phyloP scores from a whole-genome alignment of 768 basidiomycete genomes.

The Suillus subaureus region DNA sequence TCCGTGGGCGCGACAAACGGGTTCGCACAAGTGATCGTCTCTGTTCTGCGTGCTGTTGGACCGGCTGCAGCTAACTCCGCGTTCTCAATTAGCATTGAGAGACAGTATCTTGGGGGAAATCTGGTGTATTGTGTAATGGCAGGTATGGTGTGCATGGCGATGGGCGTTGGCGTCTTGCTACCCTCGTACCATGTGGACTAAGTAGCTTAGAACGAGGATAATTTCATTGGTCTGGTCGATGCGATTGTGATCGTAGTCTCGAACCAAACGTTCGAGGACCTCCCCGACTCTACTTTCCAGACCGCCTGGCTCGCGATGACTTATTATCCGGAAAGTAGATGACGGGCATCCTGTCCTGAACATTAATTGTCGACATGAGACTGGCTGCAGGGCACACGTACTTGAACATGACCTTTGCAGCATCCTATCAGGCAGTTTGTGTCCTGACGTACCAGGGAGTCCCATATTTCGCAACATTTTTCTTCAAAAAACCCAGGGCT shows the following conservation, averaged over 20 bases:
- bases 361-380: too few species aligned
- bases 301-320: neutral
- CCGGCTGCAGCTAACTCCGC: slow-evolving; percentile 30
- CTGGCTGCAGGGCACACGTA: too few species aligned
- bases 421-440: neutral
- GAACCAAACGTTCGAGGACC: neutral
- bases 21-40: slow-evolving; percentile 34
- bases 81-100: slow-evolving; percentile 29
- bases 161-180: neutral
- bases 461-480: neutral
- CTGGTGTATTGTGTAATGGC: slow-evolving; percentile 52
- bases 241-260: neutral
- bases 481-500: neutral
- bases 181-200: neutral
- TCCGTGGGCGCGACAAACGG: slow-evolving; percentile 78
- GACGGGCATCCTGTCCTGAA: too few species aligned
- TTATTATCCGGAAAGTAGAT: neutral
- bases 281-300: neutral
- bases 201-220: neutral
- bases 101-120: slow-evolving; percentile 47
- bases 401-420: neutral
- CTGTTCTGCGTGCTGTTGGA: slow-evolving; percentile 28
- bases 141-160: slow-evolving; percentile 29
- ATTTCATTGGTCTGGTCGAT: neutral
- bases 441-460: neutral